These are phyloP conservation scores for Larix kaempferi DNA, from an alignment of 75 land plant species.

Conservation along the genomic window DNA sequence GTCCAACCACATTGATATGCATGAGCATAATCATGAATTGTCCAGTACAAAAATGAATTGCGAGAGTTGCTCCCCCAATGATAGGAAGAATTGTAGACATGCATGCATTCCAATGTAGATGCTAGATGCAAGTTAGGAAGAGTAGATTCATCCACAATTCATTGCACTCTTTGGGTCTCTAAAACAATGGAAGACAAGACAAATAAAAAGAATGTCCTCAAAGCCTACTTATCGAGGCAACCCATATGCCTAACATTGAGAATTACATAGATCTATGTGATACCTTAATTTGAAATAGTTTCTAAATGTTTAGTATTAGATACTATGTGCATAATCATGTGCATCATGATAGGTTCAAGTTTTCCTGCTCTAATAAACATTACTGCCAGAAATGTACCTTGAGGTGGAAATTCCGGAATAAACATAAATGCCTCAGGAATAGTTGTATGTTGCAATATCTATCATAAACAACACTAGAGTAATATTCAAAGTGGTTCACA, in stretches of 20 bases:
- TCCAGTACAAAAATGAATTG: conserved; percentile 65
- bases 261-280: background rate
- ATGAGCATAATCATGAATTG: conserved; percentile 89
- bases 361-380: background rate
- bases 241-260: background rate
- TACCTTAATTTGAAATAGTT: background rate
- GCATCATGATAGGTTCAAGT: background rate
- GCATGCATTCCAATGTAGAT: conserved; percentile 52
- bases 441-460: conserved; percentile 57
- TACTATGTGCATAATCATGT: background rate
- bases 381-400: conserved; percentile 34
- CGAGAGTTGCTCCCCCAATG: conserved; percentile 8
- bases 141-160: conserved; percentile 40
- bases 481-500: background rate
- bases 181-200: background rate
- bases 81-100: conserved; percentile 34
- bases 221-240: no score
- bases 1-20: conserved; percentile 59
- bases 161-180: conserved; percentile 49
- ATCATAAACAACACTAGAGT: background rate
- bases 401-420: conserved; percentile 71
- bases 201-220: background rate
- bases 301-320: background rate
- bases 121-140: conserved; percentile 38
- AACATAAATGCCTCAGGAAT: conserved; percentile 92